Evolutionary conservation across 495 filamentous ascomycete genomes (phyloP), one percentile per base, ranked within the genome.

Genomic region (Entonaema liquescens): DNA sequence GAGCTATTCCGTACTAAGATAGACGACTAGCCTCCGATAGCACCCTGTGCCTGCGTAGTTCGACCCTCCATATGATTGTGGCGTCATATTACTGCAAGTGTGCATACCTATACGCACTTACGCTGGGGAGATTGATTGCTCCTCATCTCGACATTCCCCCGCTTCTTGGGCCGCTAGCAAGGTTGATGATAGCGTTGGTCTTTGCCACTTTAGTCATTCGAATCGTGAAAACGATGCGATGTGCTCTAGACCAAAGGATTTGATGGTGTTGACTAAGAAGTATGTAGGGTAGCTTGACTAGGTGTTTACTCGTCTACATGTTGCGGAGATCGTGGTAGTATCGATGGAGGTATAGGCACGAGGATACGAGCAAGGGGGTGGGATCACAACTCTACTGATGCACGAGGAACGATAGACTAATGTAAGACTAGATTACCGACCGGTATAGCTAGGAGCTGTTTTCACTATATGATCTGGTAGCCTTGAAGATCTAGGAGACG

Each of bases 81-180:
- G 67, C 59, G 36, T 19, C 35, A 60, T 15, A 50, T 54, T 70
- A 65, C 67, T 65, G 55, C 47, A 65, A 55, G 44, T 28, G 25
- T 59, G 36, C 26, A 64, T 38, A 49, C 13, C 17, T 40, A 17
- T 53, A 36, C 17, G 33, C 19, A 35, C 12, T 31, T 49, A 52
- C 25, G 54, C 31, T 28, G 54, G 55, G 67, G 55, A 38, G 26
- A 35, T 23, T 23, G 1, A 26, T 12, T n/a, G 33, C 26, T 38
- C 36, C 26, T 38, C 36, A 50, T 54, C 29, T 28, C 35, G 40
- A 33, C 11, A 19, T 8, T 28, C 13, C 54, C 67, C 67, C 59
- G 53, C 67, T 64, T 64, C 67, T 69, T 47, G 44, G 44, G 59
- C 55, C 25, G 42, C 42, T 47, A 47, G 19, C 42, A 47, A 47